Percentiles rank a stretch among this genome's conserved stretches.
These are phyloP conservation scores for Candida insectorum DNA, from an alignment of 805 yeast genomes.

Conservation along the genomic window DNA sequence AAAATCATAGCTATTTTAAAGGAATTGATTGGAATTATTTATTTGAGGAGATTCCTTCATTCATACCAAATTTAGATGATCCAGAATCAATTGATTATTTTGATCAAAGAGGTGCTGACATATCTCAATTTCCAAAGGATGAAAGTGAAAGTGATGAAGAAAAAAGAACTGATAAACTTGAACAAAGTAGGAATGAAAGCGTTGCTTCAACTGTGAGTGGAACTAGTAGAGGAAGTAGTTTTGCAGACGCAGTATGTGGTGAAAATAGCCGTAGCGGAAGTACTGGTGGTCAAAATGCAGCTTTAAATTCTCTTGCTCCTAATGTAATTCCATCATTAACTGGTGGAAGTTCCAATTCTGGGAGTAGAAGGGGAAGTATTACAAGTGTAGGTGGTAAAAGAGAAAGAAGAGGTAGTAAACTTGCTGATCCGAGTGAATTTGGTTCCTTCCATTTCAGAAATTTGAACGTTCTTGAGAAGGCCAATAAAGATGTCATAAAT, in stretches of 20 bases:
- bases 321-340: constrained; percentile 8
- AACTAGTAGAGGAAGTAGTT: constrained; percentile 1
- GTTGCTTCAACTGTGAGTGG: not conserved
- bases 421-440: constrained; percentile 75
- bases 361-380: constrained; percentile 12
- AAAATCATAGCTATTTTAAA: constrained; percentile 70
- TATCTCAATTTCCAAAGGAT: constrained; percentile 56
- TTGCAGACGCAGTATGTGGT: no score
- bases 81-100: constrained; percentile 91
- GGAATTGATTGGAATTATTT: constrained; percentile 72
- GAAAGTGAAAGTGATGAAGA: constrained; percentile 31
- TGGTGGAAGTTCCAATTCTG: constrained; percentile 3
- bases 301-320: constrained; percentile 15
- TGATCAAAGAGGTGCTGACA: constrained; percentile 83
- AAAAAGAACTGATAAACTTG: constrained; percentile 2
- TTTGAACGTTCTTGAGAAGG: constrained; percentile 84
- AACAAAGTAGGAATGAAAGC: constrained; percentile 5
- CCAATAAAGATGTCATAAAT: constrained; percentile 88
- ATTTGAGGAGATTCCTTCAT: constrained; percentile 70
- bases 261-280: constrained; percentile 7
- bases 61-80: constrained; percentile 73
- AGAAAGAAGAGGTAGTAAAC: constrained; percentile 69
- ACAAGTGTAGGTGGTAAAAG: constrained; percentile 27
- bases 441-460: constrained; percentile 92
- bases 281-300: constrained; percentile 3